Base-by-base conservation (phyloP, 2,329 filamentous ascomycete species). In the Hymenoscyphus repandus region DNA sequence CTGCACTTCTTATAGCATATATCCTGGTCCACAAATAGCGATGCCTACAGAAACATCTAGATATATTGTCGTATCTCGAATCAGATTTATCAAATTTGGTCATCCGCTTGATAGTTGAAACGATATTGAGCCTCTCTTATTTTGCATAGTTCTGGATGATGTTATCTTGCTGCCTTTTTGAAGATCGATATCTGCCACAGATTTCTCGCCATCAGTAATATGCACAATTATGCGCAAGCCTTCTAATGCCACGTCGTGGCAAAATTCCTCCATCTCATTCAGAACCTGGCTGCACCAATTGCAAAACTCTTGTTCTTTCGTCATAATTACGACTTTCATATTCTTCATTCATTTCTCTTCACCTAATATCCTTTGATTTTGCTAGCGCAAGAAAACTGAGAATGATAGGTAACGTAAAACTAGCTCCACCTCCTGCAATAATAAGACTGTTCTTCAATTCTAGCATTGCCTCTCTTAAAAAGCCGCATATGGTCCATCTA, bases 401-500 rank as follows among this genome's bases (percentile, higher is more conserved):
- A 30, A 53, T 30, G 17, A 55, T 37, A 32, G 50, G 53, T 5
- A 57, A 18, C n/a, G 49, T 34, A 22, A 43, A 57, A 6, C 50
- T 51, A 2, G 53, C 38, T 4, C 53, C 53, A 1, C 55, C 55
- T 5, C 55, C 55, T 1, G 55, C 55, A 9, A 55, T 48, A 3
- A 57, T 22, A 6, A 57, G n/a, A 7, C 37, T 18, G 33, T 47
- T 49, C 11, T 55, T 42, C n/a, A n/a, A 47, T 2, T 34, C 37
- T 44, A 17, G 22, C 51, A 47, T 11, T 49, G 43, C 9, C n/a
- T 10, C 1, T 45, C 39, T 18, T 40, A 47, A 6, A 42, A n/a
- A 1, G 13, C 39, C 11, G 50, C 55, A 15, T 57, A 57, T 5
- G 55, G 55, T 11, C 55, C 55, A 43, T 57, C 55, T n/a, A 57